phyloP scores from a whole-genome alignment of 2,329 filamentous ascomycete genomes.

The Laburnicola sp. region DNA sequence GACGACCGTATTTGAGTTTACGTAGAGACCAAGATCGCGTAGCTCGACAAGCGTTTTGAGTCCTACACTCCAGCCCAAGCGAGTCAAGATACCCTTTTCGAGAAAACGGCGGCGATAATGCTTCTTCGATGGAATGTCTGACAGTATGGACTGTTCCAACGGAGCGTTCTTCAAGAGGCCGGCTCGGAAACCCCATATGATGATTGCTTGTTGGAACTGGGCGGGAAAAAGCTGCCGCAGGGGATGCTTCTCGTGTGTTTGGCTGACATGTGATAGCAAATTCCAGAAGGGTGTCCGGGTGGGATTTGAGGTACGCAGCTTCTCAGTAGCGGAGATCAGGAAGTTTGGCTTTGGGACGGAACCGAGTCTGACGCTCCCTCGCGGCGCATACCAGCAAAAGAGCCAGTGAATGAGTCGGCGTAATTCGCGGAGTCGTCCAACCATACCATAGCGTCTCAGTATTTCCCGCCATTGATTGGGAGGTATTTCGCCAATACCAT shows the following conservation, averaged over 20 bases:
- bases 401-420: conserved; percentile 58
- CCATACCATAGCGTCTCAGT: conserved; percentile 63
- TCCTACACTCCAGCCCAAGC: conserved; percentile 33
- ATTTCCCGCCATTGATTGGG: conserved; percentile 60
- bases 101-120: conserved; percentile 31
- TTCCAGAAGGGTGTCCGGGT: conserved; percentile 17
- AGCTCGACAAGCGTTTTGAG: conserved; percentile 33
- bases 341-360: conserved; percentile 27
- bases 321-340: conserved; percentile 23
- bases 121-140: conserved; percentile 20
- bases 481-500: conserved; percentile 47
- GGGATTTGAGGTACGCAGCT: conserved; percentile 21
- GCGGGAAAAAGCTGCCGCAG: conserved; percentile 31
- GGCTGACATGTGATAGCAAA: conserved; percentile 16
- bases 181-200: conserved; percentile 42
- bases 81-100: conserved; percentile 19
- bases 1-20: conserved; percentile 30
- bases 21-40: conserved; percentile 31
- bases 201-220: conserved; percentile 32
- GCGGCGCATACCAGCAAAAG: conserved; percentile 43
- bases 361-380: conserved; percentile 21
- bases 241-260: conserved; percentile 22
- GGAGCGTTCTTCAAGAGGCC: conserved; percentile 29
- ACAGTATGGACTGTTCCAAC: conserved; percentile 30
- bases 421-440: conserved; percentile 55